These are phyloP conservation scores for Aureoboletus auriporus DNA, from an alignment of 768 basidiomycete genomes.

Conservation along the genomic window DNA sequence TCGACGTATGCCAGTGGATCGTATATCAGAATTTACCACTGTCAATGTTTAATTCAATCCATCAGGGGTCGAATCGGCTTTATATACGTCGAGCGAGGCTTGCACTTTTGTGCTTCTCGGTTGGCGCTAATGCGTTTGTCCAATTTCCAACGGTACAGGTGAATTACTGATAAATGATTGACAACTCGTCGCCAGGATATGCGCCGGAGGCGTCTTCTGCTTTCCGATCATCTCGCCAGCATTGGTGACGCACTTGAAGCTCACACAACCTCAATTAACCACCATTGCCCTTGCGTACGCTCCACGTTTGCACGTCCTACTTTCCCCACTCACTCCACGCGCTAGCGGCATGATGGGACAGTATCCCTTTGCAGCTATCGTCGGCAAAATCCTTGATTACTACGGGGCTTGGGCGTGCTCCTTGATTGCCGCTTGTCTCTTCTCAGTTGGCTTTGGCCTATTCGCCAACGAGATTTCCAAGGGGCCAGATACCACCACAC, in stretches of 20 bases:
- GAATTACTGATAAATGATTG: not conserved
- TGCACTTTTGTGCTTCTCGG: conserved; percentile 45
- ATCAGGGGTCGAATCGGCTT: conserved; percentile 3
- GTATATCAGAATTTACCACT: not conserved
- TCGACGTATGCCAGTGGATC: not conserved
- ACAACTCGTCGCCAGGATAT: conserved; percentile 42
- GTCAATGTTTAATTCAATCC: conserved; percentile 11
- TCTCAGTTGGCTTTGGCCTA: conserved; percentile 55
- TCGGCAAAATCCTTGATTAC: conserved; percentile 64
- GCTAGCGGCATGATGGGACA: conserved; percentile 77
- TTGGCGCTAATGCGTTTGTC: conserved; percentile 62
- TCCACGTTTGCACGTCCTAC: conserved; percentile 27
- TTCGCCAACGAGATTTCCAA: conserved; percentile 58
- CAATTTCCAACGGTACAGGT: not conserved
- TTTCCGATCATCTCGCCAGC: conserved; percentile 73
- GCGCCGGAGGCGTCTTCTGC: conserved; percentile 75
- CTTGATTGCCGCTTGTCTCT: conserved; percentile 53
- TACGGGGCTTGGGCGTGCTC: conserved; percentile 70
- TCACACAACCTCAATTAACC: conserved; percentile 75
- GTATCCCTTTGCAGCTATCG: conserved; percentile 69
- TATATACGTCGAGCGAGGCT: conserved; percentile 24
- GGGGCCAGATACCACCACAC: conserved; percentile 35
- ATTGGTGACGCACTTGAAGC: conserved; percentile 52
- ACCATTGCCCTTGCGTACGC: conserved; percentile 74
- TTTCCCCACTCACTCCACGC: not conserved